These are phyloP conservation scores for Barnettozyma salicaria DNA, from an alignment of 805 yeast species.

Conservation along the genomic window DNA sequence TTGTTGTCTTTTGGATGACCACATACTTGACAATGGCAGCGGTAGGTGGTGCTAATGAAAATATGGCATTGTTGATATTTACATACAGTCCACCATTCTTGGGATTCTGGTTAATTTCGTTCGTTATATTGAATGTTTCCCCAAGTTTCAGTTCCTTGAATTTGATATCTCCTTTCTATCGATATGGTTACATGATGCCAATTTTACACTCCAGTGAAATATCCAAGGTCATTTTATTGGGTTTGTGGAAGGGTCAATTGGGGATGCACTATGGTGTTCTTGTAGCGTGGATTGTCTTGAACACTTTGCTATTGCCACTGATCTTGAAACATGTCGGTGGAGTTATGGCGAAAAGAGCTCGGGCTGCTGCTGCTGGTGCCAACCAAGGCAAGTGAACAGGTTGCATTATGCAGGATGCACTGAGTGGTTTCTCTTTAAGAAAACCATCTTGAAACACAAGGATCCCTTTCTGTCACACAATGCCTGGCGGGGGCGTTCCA, in stretches of 20 bases:
- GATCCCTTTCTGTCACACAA: too few species aligned
- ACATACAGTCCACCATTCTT: conserved; percentile 53
- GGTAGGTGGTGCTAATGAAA: conserved; percentile 71
- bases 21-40: conserved; percentile 66
- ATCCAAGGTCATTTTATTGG: conserved; percentile 51
- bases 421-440: neutral
- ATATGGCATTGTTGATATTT: conserved; percentile 46
- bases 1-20: conserved; percentile 68
- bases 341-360: conserved; percentile 28
- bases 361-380: conserved; percentile 8
- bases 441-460: too few species aligned
- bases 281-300: conserved; percentile 53
- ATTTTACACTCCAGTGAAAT: conserved; percentile 60
- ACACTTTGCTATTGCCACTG: conserved; percentile 39
- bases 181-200: conserved; percentile 66
- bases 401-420: neutral
- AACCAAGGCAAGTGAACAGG: neutral
- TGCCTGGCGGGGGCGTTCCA: too few species aligned
- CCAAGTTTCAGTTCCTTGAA: conserved; percentile 65
- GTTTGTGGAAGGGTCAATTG: conserved; percentile 48
- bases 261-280: conserved; percentile 59
- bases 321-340: conserved; percentile 38
- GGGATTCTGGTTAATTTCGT: conserved; percentile 67
- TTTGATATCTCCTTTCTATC: conserved; percentile 47
- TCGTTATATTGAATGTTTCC: conserved; percentile 64